Conservation (phyloP, 2,329 filamentous ascomycete genomes). For the Aspergillus sojae region DNA sequence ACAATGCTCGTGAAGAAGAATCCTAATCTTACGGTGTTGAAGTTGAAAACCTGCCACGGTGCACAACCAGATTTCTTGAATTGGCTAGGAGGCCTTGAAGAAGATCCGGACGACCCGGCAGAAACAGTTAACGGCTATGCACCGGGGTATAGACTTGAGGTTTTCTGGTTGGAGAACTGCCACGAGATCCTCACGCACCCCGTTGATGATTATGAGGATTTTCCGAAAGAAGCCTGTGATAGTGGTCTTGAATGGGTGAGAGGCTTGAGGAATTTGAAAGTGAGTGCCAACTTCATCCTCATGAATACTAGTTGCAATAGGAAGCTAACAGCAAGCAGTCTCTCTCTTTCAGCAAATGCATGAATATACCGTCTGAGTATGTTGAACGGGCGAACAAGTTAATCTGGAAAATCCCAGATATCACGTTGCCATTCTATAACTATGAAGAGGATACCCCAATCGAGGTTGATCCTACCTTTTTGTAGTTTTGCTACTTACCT, state of each 20-base stretch:
- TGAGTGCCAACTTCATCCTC: slow-evolving; percentile 11
- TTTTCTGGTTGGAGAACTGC: slow-evolving; percentile 34
- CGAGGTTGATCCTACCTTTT: slow-evolving; percentile 29
- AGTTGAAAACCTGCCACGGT: slow-evolving; percentile 36
- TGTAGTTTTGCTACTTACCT: slow-evolving; percentile 1
- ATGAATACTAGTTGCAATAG: background rate
- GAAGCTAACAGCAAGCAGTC: slow-evolving; percentile 21
- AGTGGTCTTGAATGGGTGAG: slow-evolving; percentile 32
- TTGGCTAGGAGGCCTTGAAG: slow-evolving; percentile 33
- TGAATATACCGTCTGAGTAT: slow-evolving; percentile 24
- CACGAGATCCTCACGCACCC: slow-evolving; percentile 20
- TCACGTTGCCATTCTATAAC: slow-evolving; percentile 26
- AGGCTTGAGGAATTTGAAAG: slow-evolving; percentile 25
- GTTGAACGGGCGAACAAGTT: slow-evolving; percentile 27
- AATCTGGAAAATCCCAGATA: slow-evolving; percentile 32
- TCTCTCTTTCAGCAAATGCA: slow-evolving; percentile 31
- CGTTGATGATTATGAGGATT: slow-evolving; percentile 12
- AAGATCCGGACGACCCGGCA: slow-evolving; percentile 14
- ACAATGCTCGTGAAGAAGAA: slow-evolving; percentile 36
- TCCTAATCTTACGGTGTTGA: slow-evolving; percentile 29
- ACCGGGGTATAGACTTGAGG: slow-evolving; percentile 26
- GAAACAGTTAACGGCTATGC: slow-evolving; percentile 6
- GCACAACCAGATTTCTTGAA: slow-evolving; percentile 37
- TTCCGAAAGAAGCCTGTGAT: slow-evolving; percentile 18
- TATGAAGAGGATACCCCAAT: slow-evolving; percentile 16